Evolutionary conservation across 1,284 basidiomycete species (phyloP), one percentile per base, ranked within the genome.

Genomic region (Ceraceosorus bombacis): DNA sequence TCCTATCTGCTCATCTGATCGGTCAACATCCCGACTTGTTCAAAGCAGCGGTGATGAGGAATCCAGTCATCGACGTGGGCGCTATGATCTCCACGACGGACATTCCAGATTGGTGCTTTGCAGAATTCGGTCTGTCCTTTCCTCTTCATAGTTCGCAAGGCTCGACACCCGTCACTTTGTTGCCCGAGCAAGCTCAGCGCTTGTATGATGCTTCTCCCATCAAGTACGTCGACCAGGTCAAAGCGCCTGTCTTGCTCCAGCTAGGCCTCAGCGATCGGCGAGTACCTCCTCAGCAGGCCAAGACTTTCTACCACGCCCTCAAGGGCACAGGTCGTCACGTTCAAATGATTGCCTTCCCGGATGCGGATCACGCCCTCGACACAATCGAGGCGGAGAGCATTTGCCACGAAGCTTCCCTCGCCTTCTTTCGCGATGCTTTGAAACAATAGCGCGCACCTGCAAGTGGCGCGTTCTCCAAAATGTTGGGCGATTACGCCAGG

Each of bases 71-170:
- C 53, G 83, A 83, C 8, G 54, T 62, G 5, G 84, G 84, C 5
- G 82, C 84, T 49, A 78, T 84, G 27, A 60, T 63, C 15, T 78
- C 82, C 1, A 79, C 79, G 51, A 83, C 82, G 0, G 87, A 89
- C 66, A 88, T 88, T 49, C 83, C 85, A 2, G 87, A 88, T 68
- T 88, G 87, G 87, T 65, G 83, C 49, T 85, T 81, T 67, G 71
- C 78, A 10, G 87, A 88, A 74, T 83, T 85, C 57, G 84, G 81
- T 0, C 61, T 84, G 3, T 65, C 73, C 1, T 84, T 81, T 66
- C 55, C 68, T 13, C 62, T 71, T 50, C 27, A 27, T 3, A 27
- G 27, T 27, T 27, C 27, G 27, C 27, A 27, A 27, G 13, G 51
- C 5, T 39, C 43, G 40, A 78, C 55, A 41, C 75, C 67, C 0